These are phyloP conservation scores for Alectoria sarmentosa DNA, from an alignment of 495 filamentous ascomycete genomes.

Conservation along the genomic window DNA sequence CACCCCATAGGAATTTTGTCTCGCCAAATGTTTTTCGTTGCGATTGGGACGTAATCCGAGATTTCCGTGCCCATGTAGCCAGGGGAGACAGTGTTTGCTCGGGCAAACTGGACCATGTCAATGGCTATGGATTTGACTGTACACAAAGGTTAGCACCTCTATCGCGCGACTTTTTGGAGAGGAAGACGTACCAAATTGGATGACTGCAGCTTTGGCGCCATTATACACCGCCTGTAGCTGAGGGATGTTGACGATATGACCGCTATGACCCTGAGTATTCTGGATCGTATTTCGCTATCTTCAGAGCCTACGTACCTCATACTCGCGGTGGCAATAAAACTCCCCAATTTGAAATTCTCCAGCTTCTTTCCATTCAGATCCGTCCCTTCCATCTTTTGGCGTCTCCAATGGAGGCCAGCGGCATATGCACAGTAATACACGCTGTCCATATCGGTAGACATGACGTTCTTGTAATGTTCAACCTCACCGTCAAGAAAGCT, in stretches of 20 bases:
- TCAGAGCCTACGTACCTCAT: too few relatives aligned
- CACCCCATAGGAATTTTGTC: conserved; percentile 76
- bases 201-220: conserved; percentile 76
- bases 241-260: conserved; percentile 82
- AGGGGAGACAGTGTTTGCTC: conserved; percentile 75
- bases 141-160: conserved; percentile 26
- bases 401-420: conserved; percentile 63
- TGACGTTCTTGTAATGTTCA: conserved; percentile 59
- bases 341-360: conserved; percentile 58
- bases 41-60: conserved; percentile 60
- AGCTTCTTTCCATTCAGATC: conserved; percentile 60
- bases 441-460: conserved; percentile 72
- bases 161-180: neutral
- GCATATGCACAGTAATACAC: conserved; percentile 75
- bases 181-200: conserved; percentile 60
- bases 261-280: too few relatives aligned
- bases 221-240: conserved; percentile 85
- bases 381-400: conserved; percentile 58
- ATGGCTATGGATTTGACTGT: conserved; percentile 62
- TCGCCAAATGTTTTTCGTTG: conserved; percentile 67
- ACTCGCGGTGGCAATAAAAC: conserved; percentile 71
- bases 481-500: conserved; percentile 57
- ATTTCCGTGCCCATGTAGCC: conserved; percentile 87
- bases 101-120: conserved; percentile 81
- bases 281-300: too few relatives aligned